A percentile compares a stretch with the other conserved stretches of the same genome.
These are phyloP conservation scores for Alternaria infectoria DNA, from an alignment of 2,329 filamentous ascomycete species.

Conservation along the genomic window DNA sequence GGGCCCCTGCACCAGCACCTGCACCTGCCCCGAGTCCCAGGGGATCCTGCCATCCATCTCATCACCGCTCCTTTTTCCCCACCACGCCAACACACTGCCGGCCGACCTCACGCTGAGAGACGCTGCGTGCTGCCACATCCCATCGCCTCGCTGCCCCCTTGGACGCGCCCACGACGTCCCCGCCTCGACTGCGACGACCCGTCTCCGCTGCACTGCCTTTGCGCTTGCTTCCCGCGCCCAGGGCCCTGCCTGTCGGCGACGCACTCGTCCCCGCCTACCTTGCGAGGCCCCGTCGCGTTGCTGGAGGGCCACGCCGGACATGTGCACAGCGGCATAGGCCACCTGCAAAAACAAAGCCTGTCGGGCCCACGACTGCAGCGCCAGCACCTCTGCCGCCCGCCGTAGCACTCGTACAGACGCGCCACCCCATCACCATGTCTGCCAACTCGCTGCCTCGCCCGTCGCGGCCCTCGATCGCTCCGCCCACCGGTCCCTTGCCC, in stretches of 20 bases:
- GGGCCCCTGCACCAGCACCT: constrained; percentile 7
- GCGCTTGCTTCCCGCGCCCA: constrained; percentile 17
- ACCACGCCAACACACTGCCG: constrained; percentile 6
- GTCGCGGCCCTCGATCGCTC: constrained; percentile 66
- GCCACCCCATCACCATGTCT: constrained; percentile 33
- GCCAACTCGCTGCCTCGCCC: constrained; percentile 72
- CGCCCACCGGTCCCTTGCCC: constrained; percentile 74
- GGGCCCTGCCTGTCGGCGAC: constrained; percentile 19
- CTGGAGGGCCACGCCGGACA: constrained; percentile 26
- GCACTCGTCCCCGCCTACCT: background rate
- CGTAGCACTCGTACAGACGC: constrained; percentile 9
- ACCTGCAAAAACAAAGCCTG: constrained; percentile 18
- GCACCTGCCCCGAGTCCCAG: constrained; percentile 2
- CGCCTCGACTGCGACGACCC: constrained; percentile 15
- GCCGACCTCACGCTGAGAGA: constrained; percentile 2
- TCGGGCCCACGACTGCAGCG: constrained; percentile 17
- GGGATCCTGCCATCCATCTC: constrained; percentile 3
- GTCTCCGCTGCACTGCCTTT: constrained; percentile 2
- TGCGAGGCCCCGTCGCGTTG: constrained; percentile 4
- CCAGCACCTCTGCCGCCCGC: constrained; percentile 7
- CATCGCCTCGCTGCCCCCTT: background rate
- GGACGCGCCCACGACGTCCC: background rate
- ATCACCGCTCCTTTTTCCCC: constrained; percentile 14
- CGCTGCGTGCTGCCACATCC: constrained; percentile 2
- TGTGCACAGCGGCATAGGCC: constrained; percentile 32